Percentiles rank a stretch among this genome's conserved stretches.
Conservation (phyloP, 2,329 filamentous ascomycete species). For the Aspergillus uvarum region DNA sequence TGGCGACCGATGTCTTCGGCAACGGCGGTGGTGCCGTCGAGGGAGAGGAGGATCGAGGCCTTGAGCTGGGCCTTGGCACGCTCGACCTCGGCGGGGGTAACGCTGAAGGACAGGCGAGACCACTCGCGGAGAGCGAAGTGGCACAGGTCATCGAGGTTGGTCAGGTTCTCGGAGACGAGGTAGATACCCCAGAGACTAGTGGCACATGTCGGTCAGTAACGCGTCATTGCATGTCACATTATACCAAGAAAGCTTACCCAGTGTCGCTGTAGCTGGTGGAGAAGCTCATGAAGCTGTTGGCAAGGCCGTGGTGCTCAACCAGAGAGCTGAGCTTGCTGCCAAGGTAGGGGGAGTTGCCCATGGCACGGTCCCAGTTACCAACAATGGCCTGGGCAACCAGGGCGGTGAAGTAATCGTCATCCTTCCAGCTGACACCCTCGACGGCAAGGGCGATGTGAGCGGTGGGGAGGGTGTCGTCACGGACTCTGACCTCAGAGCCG, state of each 20-base stretch:
- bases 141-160: slow-evolving; percentile 86
- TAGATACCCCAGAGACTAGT: slow-evolving; percentile 98
- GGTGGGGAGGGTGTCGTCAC: slow-evolving; percentile 92
- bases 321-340: slow-evolving; percentile 97
- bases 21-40: slow-evolving; percentile 94
- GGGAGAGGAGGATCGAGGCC: slow-evolving; percentile 93
- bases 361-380: slow-evolving; percentile 98
- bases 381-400: slow-evolving; percentile 97
- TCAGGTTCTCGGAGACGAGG: slow-evolving; percentile 86
- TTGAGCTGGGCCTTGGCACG: slow-evolving; percentile 99
- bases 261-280: slow-evolving; percentile 99
- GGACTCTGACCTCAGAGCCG: slow-evolving; percentile 90
- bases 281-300: slow-evolving; percentile 99
- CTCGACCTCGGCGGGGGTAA: slow-evolving; percentile 88
- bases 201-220: slow-evolving; percentile 15
- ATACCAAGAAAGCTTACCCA: slow-evolving; percentile 62
- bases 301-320: slow-evolving; percentile 89
- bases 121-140: slow-evolving; percentile 99
- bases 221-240: too few relatives aligned
- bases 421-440: slow-evolving; percentile 99
- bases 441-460: slow-evolving; percentile 98
- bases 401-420: slow-evolving; percentile 98
- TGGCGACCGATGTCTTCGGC: slow-evolving; percentile 98
- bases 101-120: slow-evolving; percentile 88
- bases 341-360: slow-evolving; percentile 95